Percentiles rank a stretch among this genome's conserved stretches.
These are phyloP conservation scores for Arctium lappa DNA, from an alignment of 129 eudicot genomes.

Conservation along the genomic window DNA sequence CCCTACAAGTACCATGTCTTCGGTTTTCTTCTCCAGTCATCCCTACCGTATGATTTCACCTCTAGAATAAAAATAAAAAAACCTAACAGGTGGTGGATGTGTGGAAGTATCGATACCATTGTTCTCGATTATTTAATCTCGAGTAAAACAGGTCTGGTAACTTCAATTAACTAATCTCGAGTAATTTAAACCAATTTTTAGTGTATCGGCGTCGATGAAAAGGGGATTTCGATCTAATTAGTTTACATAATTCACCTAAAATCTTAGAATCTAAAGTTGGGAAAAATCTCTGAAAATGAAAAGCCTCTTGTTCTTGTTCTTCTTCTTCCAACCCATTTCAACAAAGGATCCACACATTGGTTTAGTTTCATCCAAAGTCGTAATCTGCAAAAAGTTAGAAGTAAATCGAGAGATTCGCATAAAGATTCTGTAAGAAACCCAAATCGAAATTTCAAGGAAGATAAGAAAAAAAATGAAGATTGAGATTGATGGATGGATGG, in stretches of 20 bases:
- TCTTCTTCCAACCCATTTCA: conserved; percentile 30
- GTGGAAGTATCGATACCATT: too few relatives aligned
- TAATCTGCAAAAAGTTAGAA: conserved; percentile 11
- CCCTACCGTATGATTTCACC: too few relatives aligned
- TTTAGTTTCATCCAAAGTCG: neutral
- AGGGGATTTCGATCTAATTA: neutral
- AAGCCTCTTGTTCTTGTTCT: conserved; percentile 13
- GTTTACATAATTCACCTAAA: neutral
- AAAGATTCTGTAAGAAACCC: neutral
- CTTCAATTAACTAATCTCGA: neutral
- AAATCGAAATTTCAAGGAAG: neutral
- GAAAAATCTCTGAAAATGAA: conserved; percentile 20
- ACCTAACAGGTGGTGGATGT: too few relatives aligned
- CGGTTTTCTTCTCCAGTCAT: too few relatives aligned
- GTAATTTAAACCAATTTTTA: neutral
- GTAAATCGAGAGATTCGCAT: neutral
- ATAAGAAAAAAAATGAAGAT: neutral
- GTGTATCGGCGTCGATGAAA: conserved; percentile 11
- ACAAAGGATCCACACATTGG: neutral
- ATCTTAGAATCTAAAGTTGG: neutral
- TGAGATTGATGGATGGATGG: neutral
- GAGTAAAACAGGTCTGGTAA: too few relatives aligned
- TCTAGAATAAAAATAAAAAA: too few relatives aligned
- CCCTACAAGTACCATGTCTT: conserved; percentile 53
- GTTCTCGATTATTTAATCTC: too few relatives aligned